These are phyloP conservation scores for Claviceps fusiformis DNA, from an alignment of 2,329 filamentous ascomycete species.

Conservation along the genomic window DNA sequence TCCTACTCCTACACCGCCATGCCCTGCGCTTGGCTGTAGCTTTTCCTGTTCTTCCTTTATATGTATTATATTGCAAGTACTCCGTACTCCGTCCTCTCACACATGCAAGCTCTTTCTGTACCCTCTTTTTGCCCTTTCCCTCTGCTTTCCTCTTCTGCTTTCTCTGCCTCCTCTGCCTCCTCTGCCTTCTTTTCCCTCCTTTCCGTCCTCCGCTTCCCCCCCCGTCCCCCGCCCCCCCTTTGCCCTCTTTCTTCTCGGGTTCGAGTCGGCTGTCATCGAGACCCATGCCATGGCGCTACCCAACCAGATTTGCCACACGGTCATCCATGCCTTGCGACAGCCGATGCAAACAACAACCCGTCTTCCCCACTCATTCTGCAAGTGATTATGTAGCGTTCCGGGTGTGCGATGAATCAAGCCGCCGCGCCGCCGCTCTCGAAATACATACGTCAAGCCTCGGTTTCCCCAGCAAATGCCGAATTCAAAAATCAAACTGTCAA, in stretches of 20 bases:
- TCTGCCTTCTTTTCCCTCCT: neutral
- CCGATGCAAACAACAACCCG: slow-evolving; percentile 2
- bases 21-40: neutral
- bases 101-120: neutral
- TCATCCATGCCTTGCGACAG: neutral
- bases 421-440: neutral
- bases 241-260: neutral
- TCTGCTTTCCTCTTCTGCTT: neutral
- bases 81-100: neutral
- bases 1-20: neutral
- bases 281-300: neutral
- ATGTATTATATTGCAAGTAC: neutral
- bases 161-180: neutral
- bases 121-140: neutral
- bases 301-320: neutral
- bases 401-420: slow-evolving; percentile 1
- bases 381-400: slow-evolving; percentile 1
- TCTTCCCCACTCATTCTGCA: slow-evolving; percentile 3
- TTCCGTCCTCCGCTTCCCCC: neutral
- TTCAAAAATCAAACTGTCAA: neutral
- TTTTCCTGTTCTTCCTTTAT: neutral
- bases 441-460: neutral
- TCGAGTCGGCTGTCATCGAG: neutral
- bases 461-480: neutral
- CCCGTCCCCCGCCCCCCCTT: neutral